Conservation (phyloP, 305 asterid genomes). For the Striga hermonthica region DNA sequence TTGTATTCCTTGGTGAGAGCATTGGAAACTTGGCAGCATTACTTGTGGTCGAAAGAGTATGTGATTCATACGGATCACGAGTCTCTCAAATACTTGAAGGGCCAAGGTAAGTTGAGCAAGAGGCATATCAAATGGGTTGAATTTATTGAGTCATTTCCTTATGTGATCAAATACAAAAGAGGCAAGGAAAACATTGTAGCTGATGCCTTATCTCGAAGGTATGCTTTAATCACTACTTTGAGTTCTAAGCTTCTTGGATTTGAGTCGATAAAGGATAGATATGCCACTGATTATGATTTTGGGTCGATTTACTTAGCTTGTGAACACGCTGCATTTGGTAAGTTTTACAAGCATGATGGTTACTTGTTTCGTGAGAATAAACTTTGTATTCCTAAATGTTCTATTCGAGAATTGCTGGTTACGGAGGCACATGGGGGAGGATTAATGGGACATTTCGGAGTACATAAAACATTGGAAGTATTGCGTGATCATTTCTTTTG, state of each 20-base stretch:
- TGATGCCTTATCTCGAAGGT: conserved; percentile 11
- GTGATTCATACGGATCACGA: background rate
- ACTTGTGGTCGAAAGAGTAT: background rate
- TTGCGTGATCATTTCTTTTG: conserved; percentile 13
- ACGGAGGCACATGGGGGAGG: background rate
- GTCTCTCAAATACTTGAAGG: conserved; percentile 1
- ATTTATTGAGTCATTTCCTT: background rate
- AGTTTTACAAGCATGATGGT: background rate
- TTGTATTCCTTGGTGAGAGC: background rate
- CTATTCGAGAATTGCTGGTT: background rate
- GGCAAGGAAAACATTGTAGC: conserved; percentile 3
- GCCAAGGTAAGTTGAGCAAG: background rate
- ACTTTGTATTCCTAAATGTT: background rate
- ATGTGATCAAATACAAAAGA: background rate
- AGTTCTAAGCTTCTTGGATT: conserved; percentile 10
- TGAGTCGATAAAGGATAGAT: background rate
- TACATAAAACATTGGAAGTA: no score
- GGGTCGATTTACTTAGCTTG: background rate
- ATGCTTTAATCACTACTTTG: conserved; percentile 8
- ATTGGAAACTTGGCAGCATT: conserved; percentile 3
- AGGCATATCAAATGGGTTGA: background rate
- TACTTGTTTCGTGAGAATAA: background rate
- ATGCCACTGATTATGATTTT: background rate
- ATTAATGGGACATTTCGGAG: no score
- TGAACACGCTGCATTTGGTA: conserved; percentile 6